Evolutionary conservation across 1,284 basidiomycete species (phyloP).

Genomic region (Gomphus bonarii): DNA sequence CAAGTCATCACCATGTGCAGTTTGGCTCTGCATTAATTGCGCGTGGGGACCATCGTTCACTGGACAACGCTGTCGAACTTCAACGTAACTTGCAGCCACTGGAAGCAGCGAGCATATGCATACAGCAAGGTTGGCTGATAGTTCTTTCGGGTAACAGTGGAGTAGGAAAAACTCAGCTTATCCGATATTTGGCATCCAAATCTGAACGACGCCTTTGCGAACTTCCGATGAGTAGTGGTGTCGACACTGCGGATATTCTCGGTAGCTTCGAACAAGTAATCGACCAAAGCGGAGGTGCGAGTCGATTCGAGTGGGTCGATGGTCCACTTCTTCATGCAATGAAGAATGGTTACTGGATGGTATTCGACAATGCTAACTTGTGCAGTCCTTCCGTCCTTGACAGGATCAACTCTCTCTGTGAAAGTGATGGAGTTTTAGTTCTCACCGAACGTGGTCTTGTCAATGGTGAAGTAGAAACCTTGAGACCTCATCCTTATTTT

Average conservation of each 20-base stretch:
- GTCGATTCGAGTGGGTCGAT: slow-evolving; percentile 92
- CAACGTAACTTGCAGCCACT: slow-evolving; percentile 59
- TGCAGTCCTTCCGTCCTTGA: slow-evolving; percentile 96
- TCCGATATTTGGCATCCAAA: slow-evolving; percentile 63
- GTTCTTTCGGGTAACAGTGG: slow-evolving; percentile 75
- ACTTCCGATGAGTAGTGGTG: slow-evolving; percentile 77
- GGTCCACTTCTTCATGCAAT: slow-evolving; percentile 89
- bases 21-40: slow-evolving; percentile 56
- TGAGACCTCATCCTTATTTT: slow-evolving; percentile 84
- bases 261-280: slow-evolving; percentile 95
- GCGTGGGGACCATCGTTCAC: slow-evolving; percentile 35
- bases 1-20: slow-evolving; percentile 48
- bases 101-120: slow-evolving; percentile 69
- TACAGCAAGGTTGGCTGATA: slow-evolving; percentile 78
- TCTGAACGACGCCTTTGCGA: slow-evolving; percentile 65
- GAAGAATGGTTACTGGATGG: slow-evolving; percentile 81
- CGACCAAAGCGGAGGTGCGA: slow-evolving; percentile 27
- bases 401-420: slow-evolving; percentile 94
- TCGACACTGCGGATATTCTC: slow-evolving; percentile 90
- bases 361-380: slow-evolving; percentile 90
- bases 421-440: slow-evolving; percentile 71
- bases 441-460: slow-evolving; percentile 88
- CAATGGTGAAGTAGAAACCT: slow-evolving; percentile 61
- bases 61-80: slow-evolving; percentile 39
- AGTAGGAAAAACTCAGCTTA: slow-evolving; percentile 75